Percentiles rank a stretch among this genome's conserved stretches.
These are phyloP conservation scores for Globisporangium radiosum DNA, from an alignment of 352 stramenopile species.

Conservation along the genomic window DNA sequence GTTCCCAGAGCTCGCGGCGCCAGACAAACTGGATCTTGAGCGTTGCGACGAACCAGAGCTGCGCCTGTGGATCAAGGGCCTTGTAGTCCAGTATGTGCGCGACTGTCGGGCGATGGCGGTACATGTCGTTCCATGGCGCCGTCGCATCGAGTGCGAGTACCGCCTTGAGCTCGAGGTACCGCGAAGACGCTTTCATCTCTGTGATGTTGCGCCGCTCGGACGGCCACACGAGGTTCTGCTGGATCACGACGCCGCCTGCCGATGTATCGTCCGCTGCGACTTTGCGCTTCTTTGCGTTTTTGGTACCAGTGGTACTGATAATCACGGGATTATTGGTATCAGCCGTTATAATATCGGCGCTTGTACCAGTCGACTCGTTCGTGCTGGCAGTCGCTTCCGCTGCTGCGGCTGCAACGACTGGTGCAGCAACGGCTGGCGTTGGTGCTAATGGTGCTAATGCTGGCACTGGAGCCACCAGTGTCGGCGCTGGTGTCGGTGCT, in stretches of 20 bases:
- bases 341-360: no score
- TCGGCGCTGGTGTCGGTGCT: not conserved
- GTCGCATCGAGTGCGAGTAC: slow-evolving; percentile 18
- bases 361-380: no score
- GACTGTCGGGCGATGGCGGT: slow-evolving; percentile 21
- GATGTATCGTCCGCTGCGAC: slow-evolving; percentile 1
- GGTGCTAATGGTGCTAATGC: no score
- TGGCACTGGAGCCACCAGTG: no score
- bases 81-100: slow-evolving; percentile 25
- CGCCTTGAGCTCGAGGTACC: slow-evolving; percentile 18
- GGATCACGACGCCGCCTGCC: slow-evolving; percentile 14
- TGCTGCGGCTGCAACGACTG: no score
- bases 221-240: slow-evolving; percentile 34
- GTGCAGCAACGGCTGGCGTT: no score
- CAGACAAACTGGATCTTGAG: slow-evolving; percentile 39
- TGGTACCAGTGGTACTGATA: not conserved
- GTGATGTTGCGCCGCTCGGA: slow-evolving; percentile 32
- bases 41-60: slow-evolving; percentile 24
- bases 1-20: slow-evolving; percentile 41
- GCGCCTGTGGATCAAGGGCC: slow-evolving; percentile 16
- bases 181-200: slow-evolving; percentile 33
- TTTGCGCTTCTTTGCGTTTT: slow-evolving; percentile 11
- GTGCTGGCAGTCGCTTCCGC: no score
- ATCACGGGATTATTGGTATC: not conserved
- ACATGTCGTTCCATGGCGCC: slow-evolving; percentile 40